Base-by-base conservation (phyloP, 495 filamentous ascomycete species). In the Neurospora discreta region DNA sequence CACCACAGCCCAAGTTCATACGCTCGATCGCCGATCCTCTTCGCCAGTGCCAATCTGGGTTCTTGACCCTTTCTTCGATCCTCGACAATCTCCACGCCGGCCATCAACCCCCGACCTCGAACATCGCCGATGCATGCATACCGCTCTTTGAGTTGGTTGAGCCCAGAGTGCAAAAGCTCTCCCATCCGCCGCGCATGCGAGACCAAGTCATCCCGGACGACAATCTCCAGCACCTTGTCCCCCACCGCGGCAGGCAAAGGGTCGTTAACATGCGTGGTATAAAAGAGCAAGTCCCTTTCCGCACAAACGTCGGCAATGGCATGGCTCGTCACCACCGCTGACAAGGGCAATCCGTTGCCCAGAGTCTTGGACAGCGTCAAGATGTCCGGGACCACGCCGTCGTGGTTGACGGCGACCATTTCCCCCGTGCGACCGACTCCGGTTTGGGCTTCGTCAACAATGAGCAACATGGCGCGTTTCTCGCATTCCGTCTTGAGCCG, bases 121-220 rank as follows among this genome's bases (percentile, higher is more conserved):
- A 89, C 82, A 70, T 88, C 86, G 8, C 87, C 86, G 69, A 89
- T 87, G 71, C 84, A 88, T 44, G 82, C 82, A 73, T 87, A 87
- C 67, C 84, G 83, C 39, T 74, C 38, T 68, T 84, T 76, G 4
- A 89, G 74, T 30, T 73, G 74, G n/a, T 75, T 52, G 3, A 88
- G 79, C 3, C 84, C 83, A 3, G 75, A 76, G 16, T 81, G 81
- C 0, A 88, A 76, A 23, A 82, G 75, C 3, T 73, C 76, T 9
- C 87, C 86, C 2, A 80, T 79, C 46, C 77, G 77, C 3, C 76
- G 44, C 2, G 86, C 78, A 8, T 78, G 78, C 36, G 79, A 58
- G 26, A 83, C 82, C 39, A 88, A 70, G 39, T 80, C 73, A 70
- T 89, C 87, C 0, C 86, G 82, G 18, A 84, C 79, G 0, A 87